Base-by-base conservation (phyloP, 2,329 filamentous ascomycete genomes). In the Elsinoe arachidis region DNA sequence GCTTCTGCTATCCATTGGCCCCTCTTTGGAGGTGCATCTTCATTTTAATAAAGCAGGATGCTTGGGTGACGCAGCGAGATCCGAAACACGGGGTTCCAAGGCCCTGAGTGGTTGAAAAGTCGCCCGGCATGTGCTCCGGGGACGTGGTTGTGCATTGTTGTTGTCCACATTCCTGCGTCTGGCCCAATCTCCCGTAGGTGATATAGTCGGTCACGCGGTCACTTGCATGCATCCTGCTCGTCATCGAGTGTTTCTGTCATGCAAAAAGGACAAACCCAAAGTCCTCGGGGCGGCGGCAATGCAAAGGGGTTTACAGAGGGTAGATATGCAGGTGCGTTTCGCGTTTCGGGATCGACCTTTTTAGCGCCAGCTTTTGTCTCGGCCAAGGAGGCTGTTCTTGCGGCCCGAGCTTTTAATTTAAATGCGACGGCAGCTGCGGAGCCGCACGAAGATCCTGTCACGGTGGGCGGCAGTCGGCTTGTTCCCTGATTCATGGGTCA, bases 11-110 rank as follows among this genome's bases (percentile, higher is more conserved):
- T 46, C 41, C 41, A 23, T 23, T 19, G 26, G 34, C 15, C 14
- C n/a, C 34, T 34, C 33, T 37, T 53, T 35, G 26, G 46, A 51
- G 26, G 46, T 35, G 26, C 49, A 53, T 53, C 15, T 34, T 53
- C 49, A 53, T 53, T 53, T 39, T 53, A 53, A 38, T 39, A 51
- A 53, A 38, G 12, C 49, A 53, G 49, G 49, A 53, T 38, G 49
- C 26, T 53, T 53, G 49, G 49, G 49, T 53, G 49, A 53, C 49
- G 49, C 49, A 53, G 30, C 21, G 12, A 34, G 34, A 53, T 35
- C 49, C 49, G 49, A 53, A 53, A 53, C 49, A 51, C 46, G 46
- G 46, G 26, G 23, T 34, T 26, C 17, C 46, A 12, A 11, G 26
- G 26, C 46, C 33, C 46, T 53, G 15, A 15, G 47, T 15, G 26